Evolutionary conservation across 163 green algal genomes (phyloP).

Genomic region (Coccomyxa subellipsoidea): DNA sequence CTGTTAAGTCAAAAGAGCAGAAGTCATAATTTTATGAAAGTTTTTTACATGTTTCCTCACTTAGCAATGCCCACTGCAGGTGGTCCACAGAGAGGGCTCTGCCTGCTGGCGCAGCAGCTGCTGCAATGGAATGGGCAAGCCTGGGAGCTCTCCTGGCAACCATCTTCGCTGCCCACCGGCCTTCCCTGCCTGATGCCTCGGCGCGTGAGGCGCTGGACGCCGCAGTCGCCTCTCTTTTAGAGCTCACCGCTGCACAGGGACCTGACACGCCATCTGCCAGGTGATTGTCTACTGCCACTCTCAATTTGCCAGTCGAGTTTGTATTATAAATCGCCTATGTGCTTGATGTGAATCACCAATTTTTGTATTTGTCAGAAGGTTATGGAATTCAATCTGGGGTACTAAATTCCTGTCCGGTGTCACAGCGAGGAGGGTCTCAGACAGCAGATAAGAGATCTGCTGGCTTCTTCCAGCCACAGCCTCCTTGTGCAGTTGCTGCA

Average conservation of each 20-base stretch:
- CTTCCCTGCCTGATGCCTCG: slow-evolving; percentile 20
- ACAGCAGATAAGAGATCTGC: neutral
- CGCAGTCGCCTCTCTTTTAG: neutral
- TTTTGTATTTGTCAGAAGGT: neutral
- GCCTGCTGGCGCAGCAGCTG: neutral
- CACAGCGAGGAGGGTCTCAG: neutral
- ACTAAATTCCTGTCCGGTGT: neutral
- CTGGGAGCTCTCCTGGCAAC: slow-evolving; percentile 45
- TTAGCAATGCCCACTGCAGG: too few species aligned
- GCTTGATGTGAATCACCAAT: neutral
- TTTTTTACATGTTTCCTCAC: too few species aligned
- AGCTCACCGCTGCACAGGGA: neutral
- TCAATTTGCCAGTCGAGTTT: neutral
- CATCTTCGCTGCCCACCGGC: slow-evolving; percentile 44
- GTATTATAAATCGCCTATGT: too few species aligned
- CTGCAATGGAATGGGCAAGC: slow-evolving; percentile 3
- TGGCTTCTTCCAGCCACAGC: neutral
- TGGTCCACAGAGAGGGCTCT: neutral
- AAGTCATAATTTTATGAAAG: too few species aligned
- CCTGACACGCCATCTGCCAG: neutral
- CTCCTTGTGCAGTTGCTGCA: neutral
- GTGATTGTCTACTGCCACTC: neutral
- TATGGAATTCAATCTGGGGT: too few species aligned
- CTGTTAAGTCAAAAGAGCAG: too few species aligned
- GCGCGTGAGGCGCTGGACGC: neutral